Conservation (phyloP, 306 rosid species). For the Biancaea sappan region DNA sequence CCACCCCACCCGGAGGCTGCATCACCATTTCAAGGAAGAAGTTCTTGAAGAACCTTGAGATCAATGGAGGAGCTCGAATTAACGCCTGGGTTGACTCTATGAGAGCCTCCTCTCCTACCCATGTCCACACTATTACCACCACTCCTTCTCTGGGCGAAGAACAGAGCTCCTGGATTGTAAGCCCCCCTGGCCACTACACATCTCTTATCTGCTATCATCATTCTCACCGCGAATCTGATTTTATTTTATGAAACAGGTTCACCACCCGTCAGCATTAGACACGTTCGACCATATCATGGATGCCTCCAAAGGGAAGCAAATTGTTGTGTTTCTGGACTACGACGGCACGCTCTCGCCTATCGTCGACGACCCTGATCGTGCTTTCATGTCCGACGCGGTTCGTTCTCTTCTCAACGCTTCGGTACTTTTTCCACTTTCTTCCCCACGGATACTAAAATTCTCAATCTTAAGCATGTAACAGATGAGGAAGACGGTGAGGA, state of each 20-base stretch:
- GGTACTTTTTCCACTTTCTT: neutral
- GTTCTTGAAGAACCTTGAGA: slow-evolving; percentile 59
- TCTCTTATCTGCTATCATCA: neutral
- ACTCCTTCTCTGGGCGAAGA: slow-evolving; percentile 47
- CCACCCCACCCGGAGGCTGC: slow-evolving; percentile 47
- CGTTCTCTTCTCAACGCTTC: slow-evolving; percentile 17
- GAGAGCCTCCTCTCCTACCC: slow-evolving; percentile 83
- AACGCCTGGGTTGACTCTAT: slow-evolving; percentile 79
- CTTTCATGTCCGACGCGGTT: slow-evolving; percentile 77
- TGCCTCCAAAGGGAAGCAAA: slow-evolving; percentile 74
- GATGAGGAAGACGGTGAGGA: slow-evolving; percentile 85
- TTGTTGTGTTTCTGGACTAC: slow-evolving; percentile 82
- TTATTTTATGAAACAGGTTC: slow-evolving; percentile 38
- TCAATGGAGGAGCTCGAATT: slow-evolving; percentile 62
- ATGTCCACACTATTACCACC: slow-evolving; percentile 33
- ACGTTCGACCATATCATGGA: slow-evolving; percentile 72
- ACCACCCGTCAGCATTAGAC: slow-evolving; percentile 77
- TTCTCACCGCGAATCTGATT: slow-evolving; percentile 19
- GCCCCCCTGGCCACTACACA: slow-evolving; percentile 15
- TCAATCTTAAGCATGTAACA: slow-evolving; percentile 20
- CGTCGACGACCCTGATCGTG: slow-evolving; percentile 82
- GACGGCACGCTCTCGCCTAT: slow-evolving; percentile 90
- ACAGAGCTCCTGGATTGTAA: slow-evolving; percentile 65
- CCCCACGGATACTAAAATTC: neutral
- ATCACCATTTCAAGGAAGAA: slow-evolving; percentile 58